Percentiles rank a stretch among this genome's conserved stretches.
Evolutionary conservation across 2,329 filamentous ascomycete species (phyloP).

Genomic region (Aureobasidium namibiae): DNA sequence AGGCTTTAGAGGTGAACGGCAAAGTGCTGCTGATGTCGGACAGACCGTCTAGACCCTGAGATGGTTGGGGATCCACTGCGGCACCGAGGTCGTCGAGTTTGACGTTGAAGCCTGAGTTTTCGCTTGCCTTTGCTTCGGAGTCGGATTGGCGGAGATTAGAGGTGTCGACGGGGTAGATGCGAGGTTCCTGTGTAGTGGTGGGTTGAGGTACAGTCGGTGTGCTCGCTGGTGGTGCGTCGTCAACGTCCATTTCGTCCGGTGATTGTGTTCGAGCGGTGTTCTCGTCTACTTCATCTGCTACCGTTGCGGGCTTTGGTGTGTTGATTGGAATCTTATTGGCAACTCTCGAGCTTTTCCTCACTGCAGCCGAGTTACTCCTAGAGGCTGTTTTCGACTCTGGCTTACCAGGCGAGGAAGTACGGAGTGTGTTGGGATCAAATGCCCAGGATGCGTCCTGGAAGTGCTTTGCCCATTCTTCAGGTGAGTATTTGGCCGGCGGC

Average conservation of each 20-base stretch:
- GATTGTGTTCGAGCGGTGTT: conserved; percentile 21
- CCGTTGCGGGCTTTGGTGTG: conserved; percentile 8
- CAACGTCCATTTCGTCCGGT: conserved; percentile 41
- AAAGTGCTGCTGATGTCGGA: conserved; percentile 46
- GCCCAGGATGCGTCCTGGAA: conserved; percentile 37
- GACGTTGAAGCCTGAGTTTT: conserved; percentile 16
- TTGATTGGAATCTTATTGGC: conserved; percentile 3
- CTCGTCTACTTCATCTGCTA: conserved; percentile 21
- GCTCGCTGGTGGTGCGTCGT: conserved; percentile 27
- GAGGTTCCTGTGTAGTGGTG: conserved; percentile 17
- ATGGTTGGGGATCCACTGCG: conserved; percentile 41
- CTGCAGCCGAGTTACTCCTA: conserved; percentile 2
- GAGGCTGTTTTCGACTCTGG: not conserved
- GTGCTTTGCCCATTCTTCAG: conserved; percentile 34
- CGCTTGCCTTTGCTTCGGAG: conserved; percentile 11
- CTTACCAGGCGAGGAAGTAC: not conserved
- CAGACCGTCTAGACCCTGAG: conserved; percentile 46
- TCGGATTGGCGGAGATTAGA: conserved; percentile 15
- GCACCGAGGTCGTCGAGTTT: conserved; percentile 43
- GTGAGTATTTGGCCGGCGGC: conserved; percentile 28
- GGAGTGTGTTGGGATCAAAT: conserved; percentile 14
- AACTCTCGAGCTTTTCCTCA: conserved; percentile 3
- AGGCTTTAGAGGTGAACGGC: conserved; percentile 51
- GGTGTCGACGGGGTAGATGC: conserved; percentile 23
- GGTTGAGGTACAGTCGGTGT: not conserved